phyloP scores from a whole-genome alignment of 176 grass and related monocot species.

The Microstegium vimineum region DNA sequence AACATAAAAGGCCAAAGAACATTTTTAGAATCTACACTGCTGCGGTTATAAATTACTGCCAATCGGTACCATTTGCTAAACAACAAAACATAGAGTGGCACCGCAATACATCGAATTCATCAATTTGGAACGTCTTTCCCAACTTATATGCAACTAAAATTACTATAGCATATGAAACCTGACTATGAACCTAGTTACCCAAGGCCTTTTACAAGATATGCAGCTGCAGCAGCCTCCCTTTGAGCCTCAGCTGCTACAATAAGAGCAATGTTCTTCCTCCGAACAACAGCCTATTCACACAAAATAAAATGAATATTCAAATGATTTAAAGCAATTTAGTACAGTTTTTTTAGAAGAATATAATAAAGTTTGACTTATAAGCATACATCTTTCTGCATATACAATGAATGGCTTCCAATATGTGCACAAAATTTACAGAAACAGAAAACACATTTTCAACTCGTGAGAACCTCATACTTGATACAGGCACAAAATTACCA shows the following conservation, averaged over 20 bases:
- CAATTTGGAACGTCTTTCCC: neutral
- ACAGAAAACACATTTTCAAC: neutral
- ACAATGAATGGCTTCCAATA: neutral
- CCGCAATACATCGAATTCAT: no score
- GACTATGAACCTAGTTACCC: conserved; percentile 49
- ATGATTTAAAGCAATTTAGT: neutral
- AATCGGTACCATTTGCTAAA: no score
- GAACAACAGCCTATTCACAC: conserved; percentile 62
- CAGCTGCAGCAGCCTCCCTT: conserved; percentile 81
- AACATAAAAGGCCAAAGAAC: neutral
- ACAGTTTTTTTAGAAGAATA: neutral
- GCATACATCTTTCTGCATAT: neutral
- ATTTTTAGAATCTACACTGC: no score
- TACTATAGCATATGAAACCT: neutral
- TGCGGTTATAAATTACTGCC: no score
- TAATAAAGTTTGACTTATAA: neutral
- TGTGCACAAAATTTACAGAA: neutral
- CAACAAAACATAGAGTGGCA: no score
- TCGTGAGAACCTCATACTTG: neutral
- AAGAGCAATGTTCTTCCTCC: conserved; percentile 90
- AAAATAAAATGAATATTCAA: conserved; percentile 32
- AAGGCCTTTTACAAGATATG: conserved; percentile 88
- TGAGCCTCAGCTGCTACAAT: conserved; percentile 87
- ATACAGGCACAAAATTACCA: neutral
- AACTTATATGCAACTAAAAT: neutral